These are phyloP conservation scores for Fusarium nygamai DNA, from an alignment of 2,329 filamentous ascomycete genomes.

Conservation along the genomic window DNA sequence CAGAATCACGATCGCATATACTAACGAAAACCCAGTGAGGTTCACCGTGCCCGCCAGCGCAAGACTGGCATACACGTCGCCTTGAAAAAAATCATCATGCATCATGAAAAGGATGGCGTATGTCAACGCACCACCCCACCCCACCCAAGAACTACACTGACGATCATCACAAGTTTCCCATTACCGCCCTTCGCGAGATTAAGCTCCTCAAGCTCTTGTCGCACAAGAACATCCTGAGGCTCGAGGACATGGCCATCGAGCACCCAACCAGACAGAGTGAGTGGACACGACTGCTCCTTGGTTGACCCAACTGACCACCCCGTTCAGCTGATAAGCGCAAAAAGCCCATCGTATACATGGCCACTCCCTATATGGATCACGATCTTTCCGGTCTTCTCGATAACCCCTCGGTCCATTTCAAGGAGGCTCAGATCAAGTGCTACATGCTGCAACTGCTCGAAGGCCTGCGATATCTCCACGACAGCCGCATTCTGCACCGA, in stretches of 20 bases:
- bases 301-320: slow-evolving; percentile 10
- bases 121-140: slow-evolving; percentile 45
- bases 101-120: slow-evolving; percentile 97
- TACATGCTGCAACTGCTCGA: slow-evolving; percentile 95
- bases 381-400: slow-evolving; percentile 97
- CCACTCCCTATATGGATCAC: slow-evolving; percentile 98
- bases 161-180: slow-evolving; percentile 76
- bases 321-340: slow-evolving; percentile 78
- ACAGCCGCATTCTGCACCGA: slow-evolving; percentile 88
- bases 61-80: slow-evolving; percentile 81
- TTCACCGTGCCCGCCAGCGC: slow-evolving; percentile 86
- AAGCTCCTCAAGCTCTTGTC: slow-evolving; percentile 96
- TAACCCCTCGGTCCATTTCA: slow-evolving; percentile 89
- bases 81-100: slow-evolving; percentile 98
- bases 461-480: slow-evolving; percentile 89
- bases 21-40: slow-evolving; percentile 67
- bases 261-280: slow-evolving; percentile 69
- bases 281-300: slow-evolving; percentile 30
- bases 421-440: slow-evolving; percentile 94
- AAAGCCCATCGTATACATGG: slow-evolving; percentile 95
- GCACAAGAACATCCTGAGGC: slow-evolving; percentile 84
- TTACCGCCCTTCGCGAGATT: slow-evolving; percentile 96
- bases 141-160: slow-evolving; percentile 12
- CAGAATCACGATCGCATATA: background rate
- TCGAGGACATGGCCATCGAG: slow-evolving; percentile 98